phyloP scores from a whole-genome alignment of 441 rosid genomes.

The California macrophylla region DNA sequence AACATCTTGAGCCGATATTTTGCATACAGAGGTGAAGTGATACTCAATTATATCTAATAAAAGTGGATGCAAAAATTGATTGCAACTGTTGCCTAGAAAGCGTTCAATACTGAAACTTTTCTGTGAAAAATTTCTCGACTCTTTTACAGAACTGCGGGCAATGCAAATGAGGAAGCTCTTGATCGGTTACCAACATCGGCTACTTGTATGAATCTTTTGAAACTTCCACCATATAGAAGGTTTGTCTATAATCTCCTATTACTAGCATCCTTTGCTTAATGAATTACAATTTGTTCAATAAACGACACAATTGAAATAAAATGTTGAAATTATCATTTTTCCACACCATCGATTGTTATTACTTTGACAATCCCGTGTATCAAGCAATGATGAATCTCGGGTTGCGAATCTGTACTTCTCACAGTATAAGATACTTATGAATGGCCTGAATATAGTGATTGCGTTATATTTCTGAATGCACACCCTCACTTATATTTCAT shows the following conservation, averaged over 20 bases:
- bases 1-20: conserved; percentile 78
- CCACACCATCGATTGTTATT: too few species aligned
- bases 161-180: conserved; percentile 64
- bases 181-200: conserved; percentile 92
- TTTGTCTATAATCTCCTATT: conserved; percentile 39
- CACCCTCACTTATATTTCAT: background rate
- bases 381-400: too few species aligned
- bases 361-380: too few species aligned
- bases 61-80: background rate
- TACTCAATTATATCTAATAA: background rate
- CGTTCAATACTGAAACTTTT: too few species aligned
- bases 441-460: too few species aligned
- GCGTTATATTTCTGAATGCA: too few species aligned
- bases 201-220: conserved; percentile 95
- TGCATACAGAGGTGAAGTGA: conserved; percentile 79
- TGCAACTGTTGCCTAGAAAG: too few species aligned
- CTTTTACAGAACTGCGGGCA: conserved; percentile 60
- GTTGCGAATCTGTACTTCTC: too few species aligned
- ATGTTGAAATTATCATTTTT: too few species aligned
- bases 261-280: background rate
- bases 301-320: too few species aligned
- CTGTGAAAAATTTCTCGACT: conserved; percentile 1
- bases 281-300: too few species aligned
- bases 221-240: conserved; percentile 98
- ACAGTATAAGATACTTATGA: too few species aligned